phyloP scores from a whole-genome alignment of 805 yeast species.

The Grigorovia yakushimaensis region DNA sequence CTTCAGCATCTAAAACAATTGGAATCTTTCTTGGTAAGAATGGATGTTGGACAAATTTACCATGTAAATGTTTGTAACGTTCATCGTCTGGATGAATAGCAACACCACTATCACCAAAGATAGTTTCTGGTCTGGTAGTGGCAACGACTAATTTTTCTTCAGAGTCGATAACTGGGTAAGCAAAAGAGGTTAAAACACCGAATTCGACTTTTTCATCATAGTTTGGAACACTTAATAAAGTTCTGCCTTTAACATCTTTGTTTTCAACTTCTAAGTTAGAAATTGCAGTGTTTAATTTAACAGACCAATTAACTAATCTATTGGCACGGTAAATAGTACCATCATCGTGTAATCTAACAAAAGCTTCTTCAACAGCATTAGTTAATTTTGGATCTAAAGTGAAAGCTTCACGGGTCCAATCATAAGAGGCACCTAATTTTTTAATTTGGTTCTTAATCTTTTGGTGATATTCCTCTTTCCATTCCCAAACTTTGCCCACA shows the following conservation, averaged over 20 bases:
- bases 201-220: conserved; percentile 86
- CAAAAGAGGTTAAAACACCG: conserved; percentile 94
- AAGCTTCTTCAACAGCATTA: conserved; percentile 81
- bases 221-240: conserved; percentile 76
- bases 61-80: conserved; percentile 90
- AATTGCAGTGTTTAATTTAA: conserved; percentile 84
- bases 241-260: conserved; percentile 77
- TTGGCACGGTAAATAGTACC: conserved; percentile 91
- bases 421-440: conserved; percentile 92
- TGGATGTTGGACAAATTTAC: conserved; percentile 86
- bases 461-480: conserved; percentile 90
- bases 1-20: conserved; percentile 79
- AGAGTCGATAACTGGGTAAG: conserved; percentile 76
- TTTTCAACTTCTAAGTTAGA: conserved; percentile 95
- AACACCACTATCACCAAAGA: conserved; percentile 95
- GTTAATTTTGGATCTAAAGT: conserved; percentile 74
- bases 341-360: conserved; percentile 84
- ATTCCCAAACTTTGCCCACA: conserved; percentile 86
- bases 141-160: conserved; percentile 80
- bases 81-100: conserved; percentile 96
- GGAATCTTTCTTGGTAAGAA: conserved; percentile 79
- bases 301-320: conserved; percentile 94
- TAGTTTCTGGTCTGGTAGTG: conserved; percentile 97
- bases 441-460: conserved; percentile 78
- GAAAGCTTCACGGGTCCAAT: conserved; percentile 92